Conservation (phyloP, 768 basidiomycete genomes). For the Tephrocybe sp. region DNA sequence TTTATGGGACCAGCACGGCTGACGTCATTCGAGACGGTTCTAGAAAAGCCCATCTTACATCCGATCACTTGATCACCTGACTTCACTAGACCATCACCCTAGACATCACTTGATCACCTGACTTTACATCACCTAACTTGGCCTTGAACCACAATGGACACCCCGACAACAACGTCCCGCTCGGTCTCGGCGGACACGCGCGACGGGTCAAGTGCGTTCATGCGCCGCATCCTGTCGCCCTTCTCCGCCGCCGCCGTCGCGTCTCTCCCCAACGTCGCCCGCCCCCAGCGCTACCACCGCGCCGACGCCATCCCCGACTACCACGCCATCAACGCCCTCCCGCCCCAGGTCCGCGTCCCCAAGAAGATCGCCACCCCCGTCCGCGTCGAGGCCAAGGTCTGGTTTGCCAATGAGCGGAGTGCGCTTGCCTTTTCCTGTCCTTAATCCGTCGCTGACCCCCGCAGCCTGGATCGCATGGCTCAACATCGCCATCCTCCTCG, state of each 20-base stretch:
- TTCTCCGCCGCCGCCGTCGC: slow-evolving; percentile 68
- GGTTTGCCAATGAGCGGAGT: slow-evolving; percentile 98
- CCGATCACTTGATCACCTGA: no score
- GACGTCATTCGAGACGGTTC: slow-evolving; percentile 19
- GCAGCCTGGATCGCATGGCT: slow-evolving; percentile 93
- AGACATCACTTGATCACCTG: no score
- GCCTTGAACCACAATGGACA: slow-evolving; percentile 2
- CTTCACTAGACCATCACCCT: no score
- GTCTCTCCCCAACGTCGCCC: slow-evolving; percentile 40
- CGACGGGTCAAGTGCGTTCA: slow-evolving; percentile 34
- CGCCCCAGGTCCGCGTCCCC: slow-evolving; percentile 69
- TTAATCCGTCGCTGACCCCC: neutral
- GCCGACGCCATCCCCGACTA: slow-evolving; percentile 82
- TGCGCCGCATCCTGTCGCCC: slow-evolving; percentile 58
- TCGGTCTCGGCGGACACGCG: slow-evolving; percentile 7
- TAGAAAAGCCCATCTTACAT: no score
- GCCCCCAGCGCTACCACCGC: slow-evolving; percentile 59
- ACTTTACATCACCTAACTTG: no score
- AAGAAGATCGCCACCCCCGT: slow-evolving; percentile 82
- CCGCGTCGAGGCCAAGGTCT: slow-evolving; percentile 92
- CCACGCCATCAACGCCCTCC: slow-evolving; percentile 65
- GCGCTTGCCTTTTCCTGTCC: slow-evolving; percentile 21
- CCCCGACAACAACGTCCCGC: slow-evolving; percentile 5
- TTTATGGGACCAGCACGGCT: slow-evolving; percentile 10
- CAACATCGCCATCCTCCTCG: slow-evolving; percentile 80